Conservation (phyloP, 2,329 filamentous ascomycete species). For the Stemphylium vesicarium region DNA sequence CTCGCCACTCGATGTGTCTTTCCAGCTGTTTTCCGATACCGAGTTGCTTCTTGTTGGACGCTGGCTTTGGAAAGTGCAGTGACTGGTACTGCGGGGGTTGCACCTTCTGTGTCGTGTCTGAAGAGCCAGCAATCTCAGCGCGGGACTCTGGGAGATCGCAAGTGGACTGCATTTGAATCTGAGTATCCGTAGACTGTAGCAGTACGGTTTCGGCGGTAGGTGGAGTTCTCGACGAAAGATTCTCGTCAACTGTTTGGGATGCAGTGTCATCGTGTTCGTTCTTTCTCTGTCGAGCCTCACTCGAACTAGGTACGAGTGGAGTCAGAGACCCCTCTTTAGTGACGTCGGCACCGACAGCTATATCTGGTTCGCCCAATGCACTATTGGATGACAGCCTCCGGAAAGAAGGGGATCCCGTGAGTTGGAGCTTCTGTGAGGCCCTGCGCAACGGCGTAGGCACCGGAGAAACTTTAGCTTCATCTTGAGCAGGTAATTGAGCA, state of each 20-base stretch:
- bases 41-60: too few species aligned
- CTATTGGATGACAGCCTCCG: background rate
- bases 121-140: background rate
- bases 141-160: too few species aligned
- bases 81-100: background rate
- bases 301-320: background rate
- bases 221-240: too few species aligned
- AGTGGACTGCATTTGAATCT: too few species aligned
- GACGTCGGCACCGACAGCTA: background rate
- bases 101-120: background rate
- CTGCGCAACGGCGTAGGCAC: conserved; percentile 25
- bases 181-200: too few species aligned
- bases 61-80: background rate
- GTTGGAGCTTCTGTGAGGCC: conserved; percentile 20
- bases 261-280: too few species aligned
- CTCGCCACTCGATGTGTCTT: conserved; percentile 1
- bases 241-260: too few species aligned
- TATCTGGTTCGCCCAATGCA: background rate
- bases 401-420: conserved; percentile 6
- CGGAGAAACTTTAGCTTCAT: conserved; percentile 4
- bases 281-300: too few species aligned
- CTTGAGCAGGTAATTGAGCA: background rate
- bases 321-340: background rate
- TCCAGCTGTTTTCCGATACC: background rate
- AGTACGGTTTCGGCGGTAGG: too few species aligned